Evolutionary conservation across 768 basidiomycete genomes (phyloP), one percentile per base, ranked within the genome.

Genomic region (Multifurca ochricompacta): DNA sequence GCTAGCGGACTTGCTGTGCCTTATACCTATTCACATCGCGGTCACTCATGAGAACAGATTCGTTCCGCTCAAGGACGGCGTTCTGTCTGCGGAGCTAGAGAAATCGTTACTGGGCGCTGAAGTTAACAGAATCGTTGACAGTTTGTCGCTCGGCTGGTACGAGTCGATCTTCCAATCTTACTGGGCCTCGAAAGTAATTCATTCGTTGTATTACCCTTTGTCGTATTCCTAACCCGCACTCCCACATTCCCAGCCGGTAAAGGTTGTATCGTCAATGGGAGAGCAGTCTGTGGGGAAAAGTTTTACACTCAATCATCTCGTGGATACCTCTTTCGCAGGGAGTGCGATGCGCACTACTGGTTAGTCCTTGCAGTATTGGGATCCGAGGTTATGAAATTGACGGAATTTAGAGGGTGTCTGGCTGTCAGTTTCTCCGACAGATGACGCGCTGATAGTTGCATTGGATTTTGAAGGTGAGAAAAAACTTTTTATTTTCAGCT

Each of bases 121-220:
- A 40, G 75, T 83, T 70, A n/a, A n/a, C n/a, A n/a, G n/a, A n/a
- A n/a, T n/a, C n/a, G n/a, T n/a, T n/a, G n/a, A n/a, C n/a, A n/a
- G 56, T 42, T 62, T 83, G 8, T 74, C 77, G 0, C 73, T 83
- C 48, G 80, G 80, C 1, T 83, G 81, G 82, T 82, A 82, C 27
- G 82, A 83, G 54, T 77, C 77, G 1, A 67, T 83, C 4, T 79
- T 83, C 53, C n/a, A n/a, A n/a, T n/a, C n/a, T n/a, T n/a, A n/a
- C n/a, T n/a, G n/a, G n/a, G n/a, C n/a, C n/a, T n/a, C 80, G 19
- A 82, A 78, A 73, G 80, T 74, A 32, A 7, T 44, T 11, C 19
- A 44, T 32, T 34, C 0, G 0, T n/a, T n/a, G n/a, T n/a, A n/a
- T n/a, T n/a, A n/a, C n/a, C n/a, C n/a, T n/a, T n/a, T n/a, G n/a